These are phyloP conservation scores for Spatholobus suberectus DNA, from an alignment of 306 rosid species.

Conservation along the genomic window DNA sequence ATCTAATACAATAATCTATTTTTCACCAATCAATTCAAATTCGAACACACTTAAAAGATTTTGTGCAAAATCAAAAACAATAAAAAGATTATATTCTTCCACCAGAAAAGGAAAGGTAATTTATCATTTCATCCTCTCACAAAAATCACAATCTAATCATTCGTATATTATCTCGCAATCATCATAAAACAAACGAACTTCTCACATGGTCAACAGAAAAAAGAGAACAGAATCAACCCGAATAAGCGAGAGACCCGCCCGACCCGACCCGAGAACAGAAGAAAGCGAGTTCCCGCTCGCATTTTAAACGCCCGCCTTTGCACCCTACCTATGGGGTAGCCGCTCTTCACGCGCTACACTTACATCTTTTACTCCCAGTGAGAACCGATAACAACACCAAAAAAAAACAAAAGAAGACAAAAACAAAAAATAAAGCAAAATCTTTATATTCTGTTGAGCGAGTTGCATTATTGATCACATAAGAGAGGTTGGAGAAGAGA, in stretches of 20 bases:
- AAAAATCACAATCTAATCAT: neutral
- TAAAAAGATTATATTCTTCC: too few species aligned
- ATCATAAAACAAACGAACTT: neutral
- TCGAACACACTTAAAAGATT: too few species aligned
- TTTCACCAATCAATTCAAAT: neutral
- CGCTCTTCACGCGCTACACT: constrained; percentile 30
- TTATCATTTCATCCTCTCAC: too few species aligned
- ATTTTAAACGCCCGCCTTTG: constrained; percentile 67
- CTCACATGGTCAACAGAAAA: neutral
- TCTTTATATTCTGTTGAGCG: neutral
- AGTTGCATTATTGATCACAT: constrained; percentile 3
- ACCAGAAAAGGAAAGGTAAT: neutral
- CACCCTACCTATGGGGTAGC: neutral
- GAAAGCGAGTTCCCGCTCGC: constrained; percentile 55
- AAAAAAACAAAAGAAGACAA: neutral
- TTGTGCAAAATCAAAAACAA: neutral
- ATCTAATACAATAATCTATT: too few species aligned
- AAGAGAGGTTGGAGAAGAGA: neutral
- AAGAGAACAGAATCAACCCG: neutral
- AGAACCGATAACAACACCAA: neutral
- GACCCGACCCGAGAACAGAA: neutral
- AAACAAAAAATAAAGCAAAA: neutral
- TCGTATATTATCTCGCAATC: too few species aligned
- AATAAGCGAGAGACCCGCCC: neutral
- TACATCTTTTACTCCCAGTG: neutral